Base-by-base conservation (phyloP, 2,329 filamentous ascomycete genomes). In the Ophiostoma montium region DNA sequence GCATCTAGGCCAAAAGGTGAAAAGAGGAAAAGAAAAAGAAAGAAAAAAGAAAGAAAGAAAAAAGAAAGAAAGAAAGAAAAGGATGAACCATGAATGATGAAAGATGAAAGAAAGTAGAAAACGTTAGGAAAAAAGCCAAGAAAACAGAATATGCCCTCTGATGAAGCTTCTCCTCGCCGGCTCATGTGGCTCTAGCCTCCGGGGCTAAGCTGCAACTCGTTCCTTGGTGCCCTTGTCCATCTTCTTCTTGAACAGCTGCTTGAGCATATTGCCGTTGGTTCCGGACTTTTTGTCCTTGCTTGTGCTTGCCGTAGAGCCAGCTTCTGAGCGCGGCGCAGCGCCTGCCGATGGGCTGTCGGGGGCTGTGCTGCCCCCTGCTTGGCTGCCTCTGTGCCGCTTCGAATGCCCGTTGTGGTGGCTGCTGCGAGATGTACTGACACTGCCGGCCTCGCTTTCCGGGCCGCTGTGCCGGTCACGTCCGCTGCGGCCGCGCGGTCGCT, bases 171-270 rank as follows among this genome's bases (percentile, higher is more conserved):
- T 36, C 35, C 8, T 36, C 35, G 8, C 11, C 10, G 15, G 23
- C 23, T 10, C 35, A 36, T n/a, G 35, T 36, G 35, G 11, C 8
- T 11, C 7, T 5, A 36, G 10, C 3, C 4, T 36, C 27, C 42
- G 19, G 15, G 21, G 30, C 39, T 30, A 15, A n/a, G 39, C 39
- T 8, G 19, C 16, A 10, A 15, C 39, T 30, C 66, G 64, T 35
- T 69, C 68, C 57, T 62, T 66, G 19, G 15, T 31, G 2, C 23
- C 23, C 23, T 27, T 27, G 4, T 70, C 66, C 61, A 72, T 73
- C 63, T 74, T 76, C 63, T 67, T 72, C 65, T 72, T 75, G 59
- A 80, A 78, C 50, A 79, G 55, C 3, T 68, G 63, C 65, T 77
- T 78, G 54, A 80, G 67, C 73, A 78, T 74, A 57, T 70, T 77